Evolutionary conservation across 305 asterid species (phyloP), one percentile per base, ranked within the genome.

Genomic region (Caryopteris hybrid): DNA sequence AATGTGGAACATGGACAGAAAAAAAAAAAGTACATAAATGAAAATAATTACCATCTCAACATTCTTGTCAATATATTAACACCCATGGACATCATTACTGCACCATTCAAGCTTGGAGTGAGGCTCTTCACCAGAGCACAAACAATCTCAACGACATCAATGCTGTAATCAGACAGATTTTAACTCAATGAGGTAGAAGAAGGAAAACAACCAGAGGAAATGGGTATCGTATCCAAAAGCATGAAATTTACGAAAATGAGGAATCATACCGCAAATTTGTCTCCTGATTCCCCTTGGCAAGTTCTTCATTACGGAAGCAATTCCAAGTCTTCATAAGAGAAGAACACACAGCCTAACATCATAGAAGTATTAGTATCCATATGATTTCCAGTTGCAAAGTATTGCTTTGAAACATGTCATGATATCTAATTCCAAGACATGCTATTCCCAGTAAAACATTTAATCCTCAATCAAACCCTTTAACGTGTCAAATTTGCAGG

Each of bases 51-150:
- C 99, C 99, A 92, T 83, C 72, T 86, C 77, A 95, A 78, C 98
- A 92, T 86, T 83, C 81, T 88, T 34, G 96, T 77, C 85, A 95
- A 76, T 60, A 88, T 80, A 63, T 81, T 84, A 70, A 95, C 89
- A 58, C 92, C 96, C 96, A 80, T 70, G 69, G 98, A 82, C 96
- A 86, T 95, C 77, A 81, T 80, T 57, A 63, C 71, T 27, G 80
- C 89, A 41, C 95, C 97, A 78, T 71, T 58, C 79, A 76, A 61
- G 67, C 84, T 83, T 46, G 96, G 87, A 61, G 86, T 70, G 58
- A 86, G 73, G 74, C 80, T 80, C 81, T 88, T 95, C 61, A 88
- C 82, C 81, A 86, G 76, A 74, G 85, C 70, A 72, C 94, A 95
- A 33, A 95, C 62, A 74, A 92, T 83, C 81, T 91, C 98, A 70